Base-by-base conservation (phyloP, 768 basidiomycete species). In the Austroboletus festivus region DNA sequence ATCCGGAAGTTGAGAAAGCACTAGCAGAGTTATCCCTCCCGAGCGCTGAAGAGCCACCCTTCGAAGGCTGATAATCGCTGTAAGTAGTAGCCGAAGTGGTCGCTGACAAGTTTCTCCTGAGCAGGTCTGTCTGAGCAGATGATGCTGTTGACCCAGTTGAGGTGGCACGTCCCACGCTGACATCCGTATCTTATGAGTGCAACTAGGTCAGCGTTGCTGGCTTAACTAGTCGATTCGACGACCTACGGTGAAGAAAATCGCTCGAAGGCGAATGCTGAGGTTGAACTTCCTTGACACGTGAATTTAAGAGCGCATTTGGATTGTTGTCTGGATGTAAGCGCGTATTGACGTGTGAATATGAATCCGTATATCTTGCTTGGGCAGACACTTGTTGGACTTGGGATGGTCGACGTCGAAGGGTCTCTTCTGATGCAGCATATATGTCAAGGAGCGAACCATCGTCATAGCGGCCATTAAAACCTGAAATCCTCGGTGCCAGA, bases 131-230 rank as follows among this genome's bases (percentile, higher is more conserved):
- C 28, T 46, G 60, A 18, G 53, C 50, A 5, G 67, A 67, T 5
- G 65, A 67, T 12, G 45, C 38, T 2, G 67, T 67, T 15, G 65
- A 67, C 20, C 54, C 62, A 23, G 51, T 57, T 16, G 65, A 67
- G 13, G 54, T 54, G n/a, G 67, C 57, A 44, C 65, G 67, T 7
- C 47, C 65, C 1, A 67, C 21, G 8, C 28, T 23, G 13, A 23
- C 55, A 3, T 65, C 57, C 8, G 46, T 8, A 23, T 47, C 67
- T 65, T 49, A 48, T 34, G 38, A 38, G 20, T 18, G 31, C 34
- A 30, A 12, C 13, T 44, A 4, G 10, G 42, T 62, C 40, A 60
- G 48, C 16, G 13, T 19, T 38, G 16, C 24, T 18, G 23, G 5
- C 4, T 28, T 38, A 33, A 22, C 23, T 33, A 41, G 15, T 24